Conservation (phyloP, 2,329 filamentous ascomycete species). For the Fusarium robinianum region DNA sequence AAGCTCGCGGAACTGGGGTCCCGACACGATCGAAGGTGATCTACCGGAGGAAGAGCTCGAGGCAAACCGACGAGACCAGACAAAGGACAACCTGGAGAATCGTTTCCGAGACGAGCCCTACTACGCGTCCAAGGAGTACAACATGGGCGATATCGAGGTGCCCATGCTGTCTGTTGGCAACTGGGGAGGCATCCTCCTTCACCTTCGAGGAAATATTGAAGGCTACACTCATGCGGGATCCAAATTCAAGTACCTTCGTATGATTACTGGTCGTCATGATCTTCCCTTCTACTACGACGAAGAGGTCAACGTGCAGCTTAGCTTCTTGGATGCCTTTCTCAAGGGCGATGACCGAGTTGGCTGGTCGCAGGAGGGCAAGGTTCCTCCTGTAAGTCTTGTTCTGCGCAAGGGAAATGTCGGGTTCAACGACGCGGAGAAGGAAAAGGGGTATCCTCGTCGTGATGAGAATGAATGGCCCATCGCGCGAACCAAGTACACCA, state of each 20-base stretch:
- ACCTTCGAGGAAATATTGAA: slow-evolving; percentile 70
- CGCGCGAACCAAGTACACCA: slow-evolving; percentile 65
- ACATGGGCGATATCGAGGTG: slow-evolving; percentile 67
- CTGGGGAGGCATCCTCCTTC: slow-evolving; percentile 72
- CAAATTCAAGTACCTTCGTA: slow-evolving; percentile 68
- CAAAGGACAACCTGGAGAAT: slow-evolving; percentile 51
- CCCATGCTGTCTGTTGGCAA: slow-evolving; percentile 70
- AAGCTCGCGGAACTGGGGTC: slow-evolving; percentile 55
- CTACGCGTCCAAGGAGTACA: slow-evolving; percentile 68
- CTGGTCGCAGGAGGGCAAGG: slow-evolving; percentile 61
- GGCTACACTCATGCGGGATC: slow-evolving; percentile 68
- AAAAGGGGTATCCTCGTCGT: slow-evolving; percentile 59
- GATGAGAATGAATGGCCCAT: slow-evolving; percentile 70
- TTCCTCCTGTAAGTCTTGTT: slow-evolving; percentile 63
- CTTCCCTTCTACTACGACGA: slow-evolving; percentile 73
- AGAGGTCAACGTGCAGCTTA: slow-evolving; percentile 68
- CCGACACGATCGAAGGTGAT: slow-evolving; percentile 62
- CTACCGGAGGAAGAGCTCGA: slow-evolving; percentile 56
- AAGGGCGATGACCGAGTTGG: slow-evolving; percentile 66
- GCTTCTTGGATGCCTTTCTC: slow-evolving; percentile 72
- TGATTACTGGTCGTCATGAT: slow-evolving; percentile 72
- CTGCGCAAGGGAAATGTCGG: slow-evolving; percentile 70
- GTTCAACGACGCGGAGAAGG: slow-evolving; percentile 65
- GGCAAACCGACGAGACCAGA: slow-evolving; percentile 54
- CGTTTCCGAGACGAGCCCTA: slow-evolving; percentile 66